Evolutionary conservation across 75 land plant genomes (phyloP).

Genomic region (Sequoia sempervirens): DNA sequence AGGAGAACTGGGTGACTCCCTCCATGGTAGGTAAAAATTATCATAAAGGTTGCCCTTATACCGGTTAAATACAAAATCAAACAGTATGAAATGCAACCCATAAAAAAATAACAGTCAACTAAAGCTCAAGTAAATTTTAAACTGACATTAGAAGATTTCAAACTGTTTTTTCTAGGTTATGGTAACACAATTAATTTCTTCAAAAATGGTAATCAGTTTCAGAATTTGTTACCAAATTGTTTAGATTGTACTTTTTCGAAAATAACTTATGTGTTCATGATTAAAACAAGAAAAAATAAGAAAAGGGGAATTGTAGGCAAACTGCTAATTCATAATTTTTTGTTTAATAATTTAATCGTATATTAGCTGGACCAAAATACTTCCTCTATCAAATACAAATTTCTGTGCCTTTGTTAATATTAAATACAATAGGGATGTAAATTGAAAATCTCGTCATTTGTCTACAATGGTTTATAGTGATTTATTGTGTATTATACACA

Average conservation of each 20-base stretch:
- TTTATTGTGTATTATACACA: conserved; percentile 3
- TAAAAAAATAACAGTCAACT: neutral
- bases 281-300: neutral
- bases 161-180: neutral
- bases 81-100: neutral
- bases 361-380: neutral
- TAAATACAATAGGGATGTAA: neutral
- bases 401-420: neutral
- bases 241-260: neutral
- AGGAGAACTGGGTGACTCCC: neutral
- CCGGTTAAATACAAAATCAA: neutral
- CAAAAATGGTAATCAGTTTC: neutral
- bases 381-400: neutral
- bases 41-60: neutral
- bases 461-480: neutral
- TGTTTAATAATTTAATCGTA: neutral
- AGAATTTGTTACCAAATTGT: neutral
- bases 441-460: neutral
- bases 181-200: neutral
- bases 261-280: neutral
- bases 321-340: neutral
- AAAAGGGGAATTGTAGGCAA: neutral
- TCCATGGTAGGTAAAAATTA: neutral
- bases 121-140: neutral
- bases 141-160: neutral